Conservation (phyloP, 2,329 filamentous ascomycete species). For the Clonostachys rhizophaga region DNA sequence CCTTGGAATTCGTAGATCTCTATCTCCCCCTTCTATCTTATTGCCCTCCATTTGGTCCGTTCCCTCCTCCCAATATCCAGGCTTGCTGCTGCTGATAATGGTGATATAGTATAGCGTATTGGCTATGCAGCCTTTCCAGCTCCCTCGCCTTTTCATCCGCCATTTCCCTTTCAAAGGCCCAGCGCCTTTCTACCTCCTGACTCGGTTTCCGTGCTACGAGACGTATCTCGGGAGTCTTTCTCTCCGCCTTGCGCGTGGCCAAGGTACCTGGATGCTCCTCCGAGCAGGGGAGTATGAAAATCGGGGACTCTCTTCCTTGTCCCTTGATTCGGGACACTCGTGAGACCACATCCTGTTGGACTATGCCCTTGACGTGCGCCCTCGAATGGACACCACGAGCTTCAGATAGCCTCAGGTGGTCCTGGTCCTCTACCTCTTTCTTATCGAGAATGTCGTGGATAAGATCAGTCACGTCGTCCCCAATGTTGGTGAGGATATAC, state of each 20-base stretch:
- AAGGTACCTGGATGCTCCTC: background rate
- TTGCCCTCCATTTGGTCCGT: slow-evolving; percentile 7
- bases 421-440: slow-evolving; percentile 22
- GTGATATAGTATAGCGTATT: too few species aligned
- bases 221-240: background rate
- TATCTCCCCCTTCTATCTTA: slow-evolving; percentile 6
- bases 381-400: slow-evolving; percentile 9
- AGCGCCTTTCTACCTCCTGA: too few species aligned
- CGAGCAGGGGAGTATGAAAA: slow-evolving; percentile 46
- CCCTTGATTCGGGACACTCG: slow-evolving; percentile 47
- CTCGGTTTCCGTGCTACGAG: too few species aligned
- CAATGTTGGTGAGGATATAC: slow-evolving; percentile 50
- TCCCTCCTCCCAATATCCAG: too few species aligned
- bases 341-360: slow-evolving; percentile 41
- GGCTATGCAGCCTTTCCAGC: too few species aligned
- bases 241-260: background rate
- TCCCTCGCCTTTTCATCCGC: too few species aligned
- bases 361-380: slow-evolving; percentile 34
- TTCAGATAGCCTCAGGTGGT: slow-evolving; percentile 8
- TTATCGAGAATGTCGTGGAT: slow-evolving; percentile 43
- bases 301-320: slow-evolving; percentile 31
- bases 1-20: slow-evolving; percentile 9
- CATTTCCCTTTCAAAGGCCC: too few species aligned
- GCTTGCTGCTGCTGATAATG: too few species aligned
- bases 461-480: slow-evolving; percentile 41